Evolutionary conservation across 345 rosid species (phyloP), one percentile per base, ranked within the genome.

Genomic region (Chamaenerion angustifolium): DNA sequence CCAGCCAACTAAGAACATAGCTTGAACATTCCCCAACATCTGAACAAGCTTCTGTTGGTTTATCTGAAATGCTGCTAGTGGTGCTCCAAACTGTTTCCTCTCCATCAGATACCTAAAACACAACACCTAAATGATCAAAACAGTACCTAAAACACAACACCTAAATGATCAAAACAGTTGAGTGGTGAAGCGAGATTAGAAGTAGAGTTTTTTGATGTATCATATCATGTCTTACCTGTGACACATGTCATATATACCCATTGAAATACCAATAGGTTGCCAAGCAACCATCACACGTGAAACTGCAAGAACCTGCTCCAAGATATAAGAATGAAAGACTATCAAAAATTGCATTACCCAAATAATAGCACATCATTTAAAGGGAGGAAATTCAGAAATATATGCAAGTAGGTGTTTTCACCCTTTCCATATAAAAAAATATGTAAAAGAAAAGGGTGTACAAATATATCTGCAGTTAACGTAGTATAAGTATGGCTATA

Each of bases 81-180:
- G 96, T 53, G 88, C 96, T 76, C 95, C 95, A 68, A 92, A 92
- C 73, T 88, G 98, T 68, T 80, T 82, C 67, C 98, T 80, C 81
- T 92, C 96, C 65, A 70, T 75, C 51, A 84, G 67, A 67, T 92
- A 92, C 76, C 96, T 90, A 31, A 31, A 21, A 21, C 58, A 7
- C 12, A 58, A 57, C 43, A 43, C 44, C 27, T 40, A 43, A 68
- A 64, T 47, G 56, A n/a, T n/a, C n/a, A n/a, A n/a, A n/a, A n/a
- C n/a, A n/a, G n/a, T n/a, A n/a, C n/a, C n/a, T n/a, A n/a, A n/a
- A n/a, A n/a, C n/a, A n/a, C n/a, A n/a, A n/a, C n/a, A n/a, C n/a
- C n/a, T n/a, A n/a, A n/a, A 57, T 51, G 23, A 13, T 43, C 9
- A 42, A 16, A 16, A 54, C 49, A 50, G 16, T 51, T 31, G 12